These are phyloP conservation scores for Ettlia oleoabundans DNA, from an alignment of 139 green algal genomes.

Conservation along the genomic window DNA sequence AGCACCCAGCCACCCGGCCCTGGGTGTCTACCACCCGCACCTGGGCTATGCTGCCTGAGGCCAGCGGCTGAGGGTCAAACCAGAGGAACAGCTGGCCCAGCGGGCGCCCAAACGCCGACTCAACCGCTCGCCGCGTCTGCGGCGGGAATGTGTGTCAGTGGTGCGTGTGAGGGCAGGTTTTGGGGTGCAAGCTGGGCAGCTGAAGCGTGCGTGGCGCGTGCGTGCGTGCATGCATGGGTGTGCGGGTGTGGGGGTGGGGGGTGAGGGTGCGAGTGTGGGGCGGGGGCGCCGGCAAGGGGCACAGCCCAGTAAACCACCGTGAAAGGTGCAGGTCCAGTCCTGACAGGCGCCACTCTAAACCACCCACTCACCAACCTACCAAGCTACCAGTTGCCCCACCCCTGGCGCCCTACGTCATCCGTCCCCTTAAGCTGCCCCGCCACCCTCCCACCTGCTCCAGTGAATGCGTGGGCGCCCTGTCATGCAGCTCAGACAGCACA, in stretches of 20 bases:
- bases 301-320: too few species aligned
- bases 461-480: constrained; percentile 77
- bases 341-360: too few species aligned
- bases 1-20: background rate
- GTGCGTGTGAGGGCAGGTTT: background rate
- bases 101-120: constrained; percentile 72
- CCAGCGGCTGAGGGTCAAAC: constrained; percentile 85
- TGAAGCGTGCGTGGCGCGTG: background rate
- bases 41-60: constrained; percentile 93
- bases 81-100: constrained; percentile 83
- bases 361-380: background rate
- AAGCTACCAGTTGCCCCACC: background rate
- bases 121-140: constrained; percentile 49
- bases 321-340: too few species aligned
- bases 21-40: constrained; percentile 47
- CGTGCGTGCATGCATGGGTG: too few species aligned
- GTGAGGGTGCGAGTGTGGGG: too few species aligned
- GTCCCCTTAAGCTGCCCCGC: background rate
- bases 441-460: constrained; percentile 36
- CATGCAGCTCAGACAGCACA: constrained; percentile 72
- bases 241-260: too few species aligned
- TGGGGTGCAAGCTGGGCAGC: background rate
- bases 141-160: background rate
- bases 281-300: too few species aligned
- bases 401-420: too few species aligned